Percentiles rank a stretch among this genome's conserved stretches.
Conservation (phyloP, 208 protist genomes). For the Leishmania tarentolae region DNA sequence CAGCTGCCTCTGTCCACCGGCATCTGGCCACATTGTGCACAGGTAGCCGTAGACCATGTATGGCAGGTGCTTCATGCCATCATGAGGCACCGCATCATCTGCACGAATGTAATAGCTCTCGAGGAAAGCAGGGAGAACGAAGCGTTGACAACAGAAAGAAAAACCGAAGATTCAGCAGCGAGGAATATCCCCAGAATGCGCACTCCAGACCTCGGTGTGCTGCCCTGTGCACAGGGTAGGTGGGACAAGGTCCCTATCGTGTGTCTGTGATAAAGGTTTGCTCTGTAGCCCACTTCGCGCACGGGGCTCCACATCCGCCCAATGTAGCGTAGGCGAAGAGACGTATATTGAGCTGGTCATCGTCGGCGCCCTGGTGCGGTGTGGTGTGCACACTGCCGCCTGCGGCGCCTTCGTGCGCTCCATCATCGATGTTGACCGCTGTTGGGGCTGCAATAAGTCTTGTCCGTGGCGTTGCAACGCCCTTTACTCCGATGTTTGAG, state of each 20-base stretch:
- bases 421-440: no score
- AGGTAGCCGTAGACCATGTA: background rate
- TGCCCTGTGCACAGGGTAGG: background rate
- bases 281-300: background rate
- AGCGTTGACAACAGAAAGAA: no score
- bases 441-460: no score
- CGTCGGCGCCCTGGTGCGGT: background rate
- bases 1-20: no score
- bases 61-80: background rate
- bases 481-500: no score
- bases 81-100: no score
- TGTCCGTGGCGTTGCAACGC: no score
- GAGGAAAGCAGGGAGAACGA: background rate
- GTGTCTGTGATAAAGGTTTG: no score
- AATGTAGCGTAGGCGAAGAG: background rate
- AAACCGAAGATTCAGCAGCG: background rate
- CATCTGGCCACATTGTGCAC: background rate
- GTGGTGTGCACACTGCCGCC: background rate
- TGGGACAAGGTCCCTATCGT: no score
- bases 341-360: background rate
- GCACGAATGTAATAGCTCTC: background rate
- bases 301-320: background rate
- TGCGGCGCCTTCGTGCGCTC: no score
- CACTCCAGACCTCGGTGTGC: no score
- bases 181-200: background rate